Evolutionary conservation across 2,329 filamentous ascomycete species (phyloP).

Genomic region (Phymatotrichopsis omnivora): DNA sequence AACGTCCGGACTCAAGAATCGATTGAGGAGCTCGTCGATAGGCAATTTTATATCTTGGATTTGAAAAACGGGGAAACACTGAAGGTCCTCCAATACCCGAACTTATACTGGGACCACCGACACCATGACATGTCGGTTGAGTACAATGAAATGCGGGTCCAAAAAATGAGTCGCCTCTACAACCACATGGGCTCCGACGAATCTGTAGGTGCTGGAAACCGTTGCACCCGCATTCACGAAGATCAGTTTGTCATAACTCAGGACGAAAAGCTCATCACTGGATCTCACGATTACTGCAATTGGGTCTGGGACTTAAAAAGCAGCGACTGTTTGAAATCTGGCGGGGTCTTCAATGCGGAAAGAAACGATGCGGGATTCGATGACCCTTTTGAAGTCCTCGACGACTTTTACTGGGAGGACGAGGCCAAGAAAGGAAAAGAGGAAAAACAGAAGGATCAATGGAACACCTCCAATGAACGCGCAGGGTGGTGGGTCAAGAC

Average conservation of each 20-base stretch:
- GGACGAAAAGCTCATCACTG: conserved; percentile 25
- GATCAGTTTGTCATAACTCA: conserved; percentile 27
- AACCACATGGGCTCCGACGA: conserved; percentile 18
- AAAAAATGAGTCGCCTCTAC: conserved; percentile 28
- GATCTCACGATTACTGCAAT: conserved; percentile 31
- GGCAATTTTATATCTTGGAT: conserved; percentile 27
- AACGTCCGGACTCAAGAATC: conserved; percentile 26
- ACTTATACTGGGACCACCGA: conserved; percentile 30
- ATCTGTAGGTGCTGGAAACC: conserved; percentile 27
- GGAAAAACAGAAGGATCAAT: conserved; percentile 5
- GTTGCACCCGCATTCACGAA: conserved; percentile 28
- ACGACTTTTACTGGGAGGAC: conserved; percentile 31
- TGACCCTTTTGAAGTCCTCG: conserved; percentile 28
- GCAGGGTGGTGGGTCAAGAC: conserved; percentile 31
- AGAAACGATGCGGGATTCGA: conserved; percentile 22
- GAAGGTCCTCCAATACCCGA: conserved; percentile 27
- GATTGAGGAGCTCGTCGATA: conserved; percentile 27
- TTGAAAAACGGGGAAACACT: conserved; percentile 21
- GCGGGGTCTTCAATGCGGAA: conserved; percentile 15
- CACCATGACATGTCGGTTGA: conserved; percentile 30
- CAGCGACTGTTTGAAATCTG: conserved; percentile 2
- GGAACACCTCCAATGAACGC: conserved; percentile 29
- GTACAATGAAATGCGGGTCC: conserved; percentile 28
- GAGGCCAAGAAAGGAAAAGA: conserved; percentile 5
- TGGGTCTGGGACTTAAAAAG: conserved; percentile 30